phyloP scores from a whole-genome alignment of 345 rosid species.

The Acer yangbiense region DNA sequence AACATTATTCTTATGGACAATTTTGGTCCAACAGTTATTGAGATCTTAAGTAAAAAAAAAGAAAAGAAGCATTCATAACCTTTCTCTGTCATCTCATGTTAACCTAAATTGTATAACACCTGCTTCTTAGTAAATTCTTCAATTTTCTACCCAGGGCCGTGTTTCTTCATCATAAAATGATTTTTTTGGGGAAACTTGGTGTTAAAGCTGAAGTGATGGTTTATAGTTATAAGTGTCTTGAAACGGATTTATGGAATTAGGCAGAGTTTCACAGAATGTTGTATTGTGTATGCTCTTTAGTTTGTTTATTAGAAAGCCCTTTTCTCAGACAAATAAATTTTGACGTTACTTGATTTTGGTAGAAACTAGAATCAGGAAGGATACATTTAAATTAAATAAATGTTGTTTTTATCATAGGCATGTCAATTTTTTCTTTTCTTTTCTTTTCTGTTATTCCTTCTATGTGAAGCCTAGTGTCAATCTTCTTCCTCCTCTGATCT shows the following conservation, averaged over 20 bases:
- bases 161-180: conserved; percentile 4
- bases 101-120: neutral
- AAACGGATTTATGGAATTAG: neutral
- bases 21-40: neutral
- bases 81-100: neutral
- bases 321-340: neutral
- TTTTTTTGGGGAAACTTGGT: neutral
- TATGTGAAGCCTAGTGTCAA: neutral
- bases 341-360: neutral
- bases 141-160: neutral
- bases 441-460: too few species aligned
- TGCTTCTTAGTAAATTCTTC: neutral
- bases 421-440: too few species aligned
- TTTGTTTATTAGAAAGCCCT: neutral
- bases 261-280: neutral
- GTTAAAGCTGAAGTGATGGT: neutral
- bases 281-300: neutral
- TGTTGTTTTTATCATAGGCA: too few species aligned
- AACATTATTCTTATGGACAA: neutral
- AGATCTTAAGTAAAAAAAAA: neutral
- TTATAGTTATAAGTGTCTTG: neutral
- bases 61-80: neutral
- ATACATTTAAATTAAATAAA: too few species aligned
- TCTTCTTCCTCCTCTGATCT: neutral
- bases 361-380: neutral